Percentiles rank a stretch among this genome's conserved stretches.
Conservation (phyloP, 148 eudicot species). For the Spergularia bocconei region DNA sequence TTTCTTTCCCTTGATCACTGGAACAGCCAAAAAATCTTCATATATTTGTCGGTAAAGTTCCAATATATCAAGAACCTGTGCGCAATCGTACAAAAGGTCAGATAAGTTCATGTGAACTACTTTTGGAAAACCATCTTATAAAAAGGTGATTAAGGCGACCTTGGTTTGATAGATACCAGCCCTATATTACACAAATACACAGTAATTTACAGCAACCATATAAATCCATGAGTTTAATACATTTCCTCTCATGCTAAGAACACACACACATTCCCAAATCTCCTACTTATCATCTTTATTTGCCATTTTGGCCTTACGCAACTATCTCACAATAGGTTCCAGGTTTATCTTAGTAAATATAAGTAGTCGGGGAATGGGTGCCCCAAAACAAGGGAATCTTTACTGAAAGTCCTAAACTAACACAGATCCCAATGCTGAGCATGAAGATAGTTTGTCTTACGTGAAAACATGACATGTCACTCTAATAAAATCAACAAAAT, state of each 20-base stretch:
- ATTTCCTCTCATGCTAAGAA: neutral
- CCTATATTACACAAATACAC: neutral
- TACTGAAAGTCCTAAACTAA: neutral
- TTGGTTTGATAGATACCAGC: neutral
- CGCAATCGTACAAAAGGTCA: constrained; percentile 8
- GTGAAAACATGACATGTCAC: neutral
- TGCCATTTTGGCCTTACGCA: too few species aligned
- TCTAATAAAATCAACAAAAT: neutral
- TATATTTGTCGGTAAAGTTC: constrained; percentile 81
- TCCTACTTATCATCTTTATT: too few species aligned
- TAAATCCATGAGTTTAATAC: neutral
- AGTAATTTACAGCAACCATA: neutral
- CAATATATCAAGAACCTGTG: constrained; percentile 67
- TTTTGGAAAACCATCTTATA: neutral
- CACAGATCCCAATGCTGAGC: neutral
- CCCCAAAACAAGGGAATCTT: too few species aligned
- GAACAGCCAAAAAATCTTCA: constrained; percentile 94
- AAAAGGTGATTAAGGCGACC: neutral
- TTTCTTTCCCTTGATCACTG: constrained; percentile 87
- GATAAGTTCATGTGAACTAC: neutral
- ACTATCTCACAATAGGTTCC: too few species aligned
- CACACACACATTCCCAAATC: too few species aligned
- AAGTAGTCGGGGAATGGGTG: too few species aligned
- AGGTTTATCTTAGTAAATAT: too few species aligned
- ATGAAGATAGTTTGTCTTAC: constrained; percentile 6